phyloP scores from a whole-genome alignment of 192 early-diverging fungal species.

The Lobosporangium transversale region DNA sequence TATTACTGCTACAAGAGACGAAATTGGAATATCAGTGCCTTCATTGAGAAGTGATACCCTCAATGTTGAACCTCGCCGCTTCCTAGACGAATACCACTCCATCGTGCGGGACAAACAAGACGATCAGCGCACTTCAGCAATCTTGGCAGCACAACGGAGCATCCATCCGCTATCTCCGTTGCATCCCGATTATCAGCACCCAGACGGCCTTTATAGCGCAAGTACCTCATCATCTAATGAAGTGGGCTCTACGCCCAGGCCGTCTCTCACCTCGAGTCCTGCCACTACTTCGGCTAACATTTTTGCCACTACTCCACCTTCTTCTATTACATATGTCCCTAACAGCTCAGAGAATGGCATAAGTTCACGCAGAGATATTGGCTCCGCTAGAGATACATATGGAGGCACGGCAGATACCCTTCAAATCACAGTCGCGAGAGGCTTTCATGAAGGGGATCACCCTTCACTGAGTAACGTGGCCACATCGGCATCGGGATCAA shows the following conservation, averaged over 20 bases:
- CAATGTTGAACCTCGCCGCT: slow-evolving; percentile 26
- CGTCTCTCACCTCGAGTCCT: not conserved
- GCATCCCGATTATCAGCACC: slow-evolving; percentile 45
- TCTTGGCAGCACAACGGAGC: slow-evolving; percentile 1
- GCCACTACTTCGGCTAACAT: too few relatives aligned
- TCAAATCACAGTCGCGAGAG: too few relatives aligned
- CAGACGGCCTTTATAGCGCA: slow-evolving; percentile 32
- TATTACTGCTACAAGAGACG: too few relatives aligned
- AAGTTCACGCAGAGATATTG: slow-evolving; percentile 18
- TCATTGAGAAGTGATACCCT: not conserved
- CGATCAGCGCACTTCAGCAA: too few relatives aligned
- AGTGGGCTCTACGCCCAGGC: not conserved
- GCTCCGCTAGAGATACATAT: not conserved
- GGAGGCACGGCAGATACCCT: too few relatives aligned
- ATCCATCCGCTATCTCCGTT: slow-evolving; percentile 42
- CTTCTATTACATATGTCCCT: slow-evolving; percentile 6
- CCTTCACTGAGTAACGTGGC: too few relatives aligned
- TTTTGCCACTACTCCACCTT: not conserved
- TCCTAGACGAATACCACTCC: slow-evolving; percentile 45
- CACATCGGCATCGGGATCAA: too few relatives aligned
- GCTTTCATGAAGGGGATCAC: too few relatives aligned
- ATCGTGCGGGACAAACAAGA: too few relatives aligned
- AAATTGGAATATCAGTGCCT: too few relatives aligned
- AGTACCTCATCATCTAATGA: slow-evolving; percentile 27
- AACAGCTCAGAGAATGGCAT: slow-evolving; percentile 13